Evolutionary conservation across 2,329 filamentous ascomycete genomes (phyloP).

Genomic region (Corynespora cassiicola): DNA sequence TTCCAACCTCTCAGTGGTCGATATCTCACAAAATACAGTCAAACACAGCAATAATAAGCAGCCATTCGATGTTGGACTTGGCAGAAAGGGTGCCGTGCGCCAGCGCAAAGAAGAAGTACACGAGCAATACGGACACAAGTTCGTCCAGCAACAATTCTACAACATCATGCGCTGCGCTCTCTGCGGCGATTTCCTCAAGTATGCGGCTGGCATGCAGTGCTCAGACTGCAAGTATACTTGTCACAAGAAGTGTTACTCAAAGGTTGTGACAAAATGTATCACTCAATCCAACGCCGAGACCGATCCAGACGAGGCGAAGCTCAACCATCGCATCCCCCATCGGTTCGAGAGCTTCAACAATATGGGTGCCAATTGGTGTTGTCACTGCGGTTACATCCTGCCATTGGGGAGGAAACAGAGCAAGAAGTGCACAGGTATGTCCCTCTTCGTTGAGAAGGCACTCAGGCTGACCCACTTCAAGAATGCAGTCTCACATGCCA

Average conservation of each 20-base stretch:
- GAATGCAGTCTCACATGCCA: constrained; percentile 95
- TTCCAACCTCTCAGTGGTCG: background rate
- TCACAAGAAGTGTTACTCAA: constrained; percentile 95
- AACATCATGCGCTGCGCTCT: constrained; percentile 99
- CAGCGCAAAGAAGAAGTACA: constrained; percentile 98
- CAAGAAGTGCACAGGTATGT: constrained; percentile 83
- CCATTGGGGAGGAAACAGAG: constrained; percentile 95
- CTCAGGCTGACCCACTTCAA: constrained; percentile 47
- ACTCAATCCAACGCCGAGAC: constrained; percentile 99
- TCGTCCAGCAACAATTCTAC: constrained; percentile 98
- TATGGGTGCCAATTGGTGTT: constrained; percentile 98
- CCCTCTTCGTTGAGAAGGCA: background rate
- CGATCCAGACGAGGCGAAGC: constrained; percentile 98
- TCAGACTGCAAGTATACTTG: constrained; percentile 99
- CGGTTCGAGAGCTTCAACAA: constrained; percentile 97
- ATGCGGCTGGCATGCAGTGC: constrained; percentile 98
- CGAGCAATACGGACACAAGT: constrained; percentile 99
- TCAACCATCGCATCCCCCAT: constrained; percentile 98
- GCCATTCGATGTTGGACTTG: constrained; percentile 86
- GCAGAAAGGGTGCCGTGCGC: constrained; percentile 92
- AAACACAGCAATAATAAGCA: constrained; percentile 87
- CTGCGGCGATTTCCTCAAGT: constrained; percentile 98
- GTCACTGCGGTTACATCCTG: constrained; percentile 95
- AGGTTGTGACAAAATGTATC: constrained; percentile 99
- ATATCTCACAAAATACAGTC: constrained; percentile 51